Evolutionary conservation across 2,329 filamentous ascomycete genomes (phyloP), one percentile per base, ranked within the genome.

Genomic region (Botrytis fragariae): DNA sequence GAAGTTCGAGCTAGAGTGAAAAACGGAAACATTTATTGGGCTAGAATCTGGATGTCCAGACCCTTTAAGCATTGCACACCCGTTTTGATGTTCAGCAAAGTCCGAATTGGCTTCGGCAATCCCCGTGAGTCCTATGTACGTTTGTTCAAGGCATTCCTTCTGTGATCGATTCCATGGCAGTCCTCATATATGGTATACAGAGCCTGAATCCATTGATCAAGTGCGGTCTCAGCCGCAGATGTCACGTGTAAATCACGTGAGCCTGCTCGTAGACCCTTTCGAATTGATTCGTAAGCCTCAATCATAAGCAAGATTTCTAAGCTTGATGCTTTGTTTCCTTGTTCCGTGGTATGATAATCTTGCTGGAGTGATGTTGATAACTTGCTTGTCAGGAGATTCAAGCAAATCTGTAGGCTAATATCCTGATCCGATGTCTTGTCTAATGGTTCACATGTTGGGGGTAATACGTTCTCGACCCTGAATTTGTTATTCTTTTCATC

Each of bases 231-330:
- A 2, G 77, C 74, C 3, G 70, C 51, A 5, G 14, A 54, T 0
- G 54, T 65, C 69, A 78, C 72, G 45, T 79, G 77, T 48, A 69
- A 44, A 35, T 73, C 72, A n/a, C 70, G 54, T 39, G 73, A 64
- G 57, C 68, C 6, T 5, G 75, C 68, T 45, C 72, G 71, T 16
- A 76, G 62, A 32, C 77, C 74, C 44, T 76, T 69, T 54, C 77
- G 77, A 4, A 79, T 72, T 1, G 74, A 76, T 71, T 80, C 79
- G 61, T 80, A 80, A 1, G 79, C 75, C 72, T 80, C 79, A 37
- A 80, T 80, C 78, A 80, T 79, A 45, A 80, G 77, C 12, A 79
- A 63, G 44, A 80, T 78, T 61, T 80, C 78, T 12, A 80, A 69
- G 54, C 78, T 77, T 42, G 79, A 79, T 6, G 75, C 76, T 12